Evolutionary conservation across 805 yeast species (phyloP).

Genomic region (Naumovozyma dairenensis): DNA sequence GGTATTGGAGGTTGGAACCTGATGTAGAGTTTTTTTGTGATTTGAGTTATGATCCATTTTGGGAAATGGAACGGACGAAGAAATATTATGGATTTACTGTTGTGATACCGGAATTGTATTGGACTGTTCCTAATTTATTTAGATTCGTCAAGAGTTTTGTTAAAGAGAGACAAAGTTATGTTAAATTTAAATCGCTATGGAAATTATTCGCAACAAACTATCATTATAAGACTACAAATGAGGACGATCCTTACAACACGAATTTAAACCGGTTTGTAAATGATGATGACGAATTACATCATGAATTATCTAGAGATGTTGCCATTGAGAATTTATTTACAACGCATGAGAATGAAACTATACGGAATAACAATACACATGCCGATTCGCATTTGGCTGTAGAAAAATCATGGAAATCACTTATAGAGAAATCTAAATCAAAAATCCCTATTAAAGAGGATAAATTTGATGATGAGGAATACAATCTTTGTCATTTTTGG

Average conservation of each 20-base stretch:
- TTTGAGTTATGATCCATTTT: slow-evolving; percentile 82
- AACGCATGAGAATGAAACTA: slow-evolving; percentile 7
- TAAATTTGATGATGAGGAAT: slow-evolving; percentile 54
- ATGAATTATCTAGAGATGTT: slow-evolving; percentile 23
- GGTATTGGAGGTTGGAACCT: slow-evolving; percentile 98
- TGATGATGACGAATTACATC: slow-evolving; percentile 15
- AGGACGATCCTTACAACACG: slow-evolving; percentile 24
- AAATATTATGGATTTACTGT: slow-evolving; percentile 84
- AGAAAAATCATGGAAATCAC: slow-evolving; percentile 28
- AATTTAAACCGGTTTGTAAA: slow-evolving; percentile 26
- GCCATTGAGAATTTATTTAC: slow-evolving; percentile 25
- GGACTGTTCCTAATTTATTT: slow-evolving; percentile 77
- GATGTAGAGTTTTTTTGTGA: slow-evolving; percentile 86
- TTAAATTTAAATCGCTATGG: slow-evolving; percentile 58
- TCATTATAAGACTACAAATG: too few species aligned
- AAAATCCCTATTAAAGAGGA: slow-evolving; percentile 35
- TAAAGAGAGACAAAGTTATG: slow-evolving; percentile 29
- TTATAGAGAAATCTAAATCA: slow-evolving; percentile 33
- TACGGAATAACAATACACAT: too few species aligned
- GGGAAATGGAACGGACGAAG: slow-evolving; percentile 57
- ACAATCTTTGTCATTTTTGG: slow-evolving; percentile 84
- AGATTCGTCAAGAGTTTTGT: slow-evolving; percentile 60
- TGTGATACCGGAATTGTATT: slow-evolving; percentile 63
- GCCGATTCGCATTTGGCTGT: too few species aligned
- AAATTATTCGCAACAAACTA: slow-evolving; percentile 43